Evolutionary conservation across 768 basidiomycete genomes (phyloP), one percentile per base, ranked within the genome.

Genomic region (Rhizopogon vulgaris): DNA sequence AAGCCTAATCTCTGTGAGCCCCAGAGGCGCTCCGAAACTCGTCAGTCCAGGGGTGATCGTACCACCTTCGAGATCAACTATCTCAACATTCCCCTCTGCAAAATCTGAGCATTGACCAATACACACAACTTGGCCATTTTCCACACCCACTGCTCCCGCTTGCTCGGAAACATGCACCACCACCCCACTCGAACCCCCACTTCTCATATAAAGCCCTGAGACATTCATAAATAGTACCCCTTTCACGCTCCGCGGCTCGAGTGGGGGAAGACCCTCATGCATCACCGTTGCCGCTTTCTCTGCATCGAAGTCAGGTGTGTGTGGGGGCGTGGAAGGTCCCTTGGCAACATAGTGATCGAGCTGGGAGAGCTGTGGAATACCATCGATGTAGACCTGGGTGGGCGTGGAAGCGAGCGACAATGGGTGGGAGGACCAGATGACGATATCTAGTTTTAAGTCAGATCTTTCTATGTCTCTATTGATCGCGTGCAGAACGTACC

Each of bases 321-420:
- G 69, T 0, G 89, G 87, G 6, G 65, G 46, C 6, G 60, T 58
- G 14, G 63, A 52, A 7, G 56, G 51, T 1, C 78, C 76, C 55
- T 71, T 65, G 3, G 62, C 64, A 1, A 66, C 63, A 52, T 75
- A 71, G 4, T 68, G 58, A 6, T 12, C 3, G 15, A 76, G 75
- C n/a, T 70, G 65, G 42, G 73, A 73, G 47, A 87, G 74, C 60
- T 94, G 91, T 3, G 81, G 63, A 52, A 91, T 82, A 2, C 92
- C 92, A 64, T 96, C 93, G 57, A 94, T 88, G 75, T 84, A 94
- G 25, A 89, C 82, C 52, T 84, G 82, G 11, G 71, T 63, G 0
- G 90, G 90, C 0, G 86, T 89, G 3, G 90, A 84, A 49, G 85
- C 88, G 18, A 89, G 69, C 27, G 75, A 74, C 27, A 92, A 73